Conservation (phyloP, 169 alveolate species). For the Hepatocystis sp. region DNA sequence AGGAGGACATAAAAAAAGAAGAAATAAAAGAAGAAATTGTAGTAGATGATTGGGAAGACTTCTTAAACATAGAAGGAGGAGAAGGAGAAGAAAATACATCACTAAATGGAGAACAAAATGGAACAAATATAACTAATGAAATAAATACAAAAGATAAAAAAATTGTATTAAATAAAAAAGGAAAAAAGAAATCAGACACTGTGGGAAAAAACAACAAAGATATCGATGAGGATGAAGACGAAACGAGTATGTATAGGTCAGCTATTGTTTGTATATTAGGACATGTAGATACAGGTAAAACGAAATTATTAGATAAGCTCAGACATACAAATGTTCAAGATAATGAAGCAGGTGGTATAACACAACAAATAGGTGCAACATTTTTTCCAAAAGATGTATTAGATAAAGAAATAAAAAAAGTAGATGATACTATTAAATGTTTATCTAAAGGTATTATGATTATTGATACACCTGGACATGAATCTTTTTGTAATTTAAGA, state of each 20-base stretch:
- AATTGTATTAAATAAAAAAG: conserved; percentile 57
- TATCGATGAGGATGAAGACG: conserved; percentile 43
- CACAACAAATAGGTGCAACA: conserved; percentile 99
- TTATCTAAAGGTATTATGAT: conserved; percentile 92
- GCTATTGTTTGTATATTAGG: conserved; percentile 99
- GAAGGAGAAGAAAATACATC: conserved; percentile 43
- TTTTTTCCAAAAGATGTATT: conserved; percentile 98
- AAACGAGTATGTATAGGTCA: conserved; percentile 90
- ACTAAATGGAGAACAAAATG: conserved; percentile 15
- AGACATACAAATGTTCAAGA: conserved; percentile 98
- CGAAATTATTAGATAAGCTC: conserved; percentile 98
- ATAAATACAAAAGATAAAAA: conserved; percentile 6
- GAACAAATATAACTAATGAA: not conserved
- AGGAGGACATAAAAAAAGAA: conserved; percentile 25
- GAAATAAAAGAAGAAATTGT: conserved; percentile 40
- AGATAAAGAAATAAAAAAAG: conserved; percentile 90
- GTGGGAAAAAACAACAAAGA: conserved; percentile 8
- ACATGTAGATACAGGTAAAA: conserved; percentile 99
- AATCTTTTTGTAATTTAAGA: conserved; percentile 96
- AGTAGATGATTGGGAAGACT: conserved; percentile 41
- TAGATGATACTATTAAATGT: conserved; percentile 48
- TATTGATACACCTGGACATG: conserved; percentile 99
- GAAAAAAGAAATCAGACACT: not conserved
- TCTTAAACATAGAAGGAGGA: conserved; percentile 41
- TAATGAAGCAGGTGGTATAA: conserved; percentile 99